Conservation (phyloP, 83 land plant species). For the Isoetes engelmannii region DNA sequence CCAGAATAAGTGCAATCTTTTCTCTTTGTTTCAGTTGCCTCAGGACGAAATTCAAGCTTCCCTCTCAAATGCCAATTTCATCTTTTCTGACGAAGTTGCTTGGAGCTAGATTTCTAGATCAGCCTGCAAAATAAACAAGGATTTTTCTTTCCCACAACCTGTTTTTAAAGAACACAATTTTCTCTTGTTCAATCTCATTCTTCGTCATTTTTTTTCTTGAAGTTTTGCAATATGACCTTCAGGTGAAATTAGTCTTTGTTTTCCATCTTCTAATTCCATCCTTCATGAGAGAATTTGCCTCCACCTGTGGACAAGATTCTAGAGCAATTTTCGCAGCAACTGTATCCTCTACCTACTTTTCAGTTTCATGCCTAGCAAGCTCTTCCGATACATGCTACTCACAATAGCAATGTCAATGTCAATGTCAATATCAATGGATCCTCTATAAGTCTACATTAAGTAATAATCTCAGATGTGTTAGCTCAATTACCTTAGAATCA, state of each 20-base stretch:
- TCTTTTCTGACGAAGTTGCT: constrained; percentile 36
- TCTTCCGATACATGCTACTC: constrained; percentile 50
- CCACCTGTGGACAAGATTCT: constrained; percentile 51
- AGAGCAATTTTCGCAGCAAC: constrained; percentile 54
- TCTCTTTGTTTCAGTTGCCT: constrained; percentile 52
- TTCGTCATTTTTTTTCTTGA: constrained; percentile 39
- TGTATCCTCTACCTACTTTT: constrained; percentile 43
- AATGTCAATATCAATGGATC: constrained; percentile 62
- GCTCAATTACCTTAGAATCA: constrained; percentile 42
- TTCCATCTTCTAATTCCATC: constrained; percentile 43
- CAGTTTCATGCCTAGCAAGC: constrained; percentile 68
- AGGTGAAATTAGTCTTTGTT: constrained; percentile 30
- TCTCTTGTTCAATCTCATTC: constrained; percentile 26
- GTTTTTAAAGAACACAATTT: constrained; percentile 41
- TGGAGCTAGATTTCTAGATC: constrained; percentile 52
- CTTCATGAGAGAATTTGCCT: constrained; percentile 47
- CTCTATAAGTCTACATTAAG: neutral
- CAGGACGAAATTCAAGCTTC: constrained; percentile 24
- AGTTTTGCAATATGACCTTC: constrained; percentile 29
- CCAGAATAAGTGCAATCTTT: constrained; percentile 58
- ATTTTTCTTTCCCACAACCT: constrained; percentile 47
- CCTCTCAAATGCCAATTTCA: constrained; percentile 32
- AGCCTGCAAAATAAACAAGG: constrained; percentile 34
- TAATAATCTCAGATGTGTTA: neutral
- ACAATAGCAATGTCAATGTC: too few species aligned